Evolutionary conservation across 495 filamentous ascomycete genomes (phyloP), one percentile per base, ranked within the genome.

Genomic region (Penicillium steckii): DNA sequence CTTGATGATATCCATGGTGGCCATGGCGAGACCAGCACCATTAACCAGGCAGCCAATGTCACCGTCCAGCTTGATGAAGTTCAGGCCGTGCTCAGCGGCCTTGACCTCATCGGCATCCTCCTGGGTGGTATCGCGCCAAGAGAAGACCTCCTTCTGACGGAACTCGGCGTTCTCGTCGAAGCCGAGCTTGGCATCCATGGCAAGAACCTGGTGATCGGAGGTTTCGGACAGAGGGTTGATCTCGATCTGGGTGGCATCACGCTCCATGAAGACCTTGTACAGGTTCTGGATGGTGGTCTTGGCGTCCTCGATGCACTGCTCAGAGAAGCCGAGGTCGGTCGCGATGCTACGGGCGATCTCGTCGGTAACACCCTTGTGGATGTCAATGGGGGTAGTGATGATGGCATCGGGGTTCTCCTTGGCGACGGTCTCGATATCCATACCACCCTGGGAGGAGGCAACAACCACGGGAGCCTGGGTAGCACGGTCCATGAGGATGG

Each of bases 1-100:
- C 82, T 98, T 98, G 82, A 98, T 98, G 76, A 98, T 97, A 74
- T 98, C 94, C 94, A 98, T 98, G 60, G 94, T 98, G 48, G 94
- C 94, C 94, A 98, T 98, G 68, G 94, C 94, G 51, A 98, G 87
- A 78, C 94, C 94, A 59, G 94, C 94, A 70, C 94, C 94, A 74
- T 98, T 98, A 77, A 98, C 94, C 54, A 98, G 80, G 79, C 94
- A 98, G 68, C 94, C 94, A 70, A 98, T 98, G 71, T 98, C 94
- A 69, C 94, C 94, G 71, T 96, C 95, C 38, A 98, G 86, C 82
- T 98, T 98, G 82, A 98, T 98, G 80, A 98, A 98, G 83, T 98
- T 98, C 48, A 98, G 80, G 48, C 91, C 92, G 61, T 79, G 73
- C 81, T 96, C 83, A 57, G 90, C 91, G 64, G 94, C 94, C 75